Evolutionary conservation across 108 stramenopile species (phyloP), one percentile per base, ranked within the genome.

Genomic region (Pseudonitzschia pungens): DNA sequence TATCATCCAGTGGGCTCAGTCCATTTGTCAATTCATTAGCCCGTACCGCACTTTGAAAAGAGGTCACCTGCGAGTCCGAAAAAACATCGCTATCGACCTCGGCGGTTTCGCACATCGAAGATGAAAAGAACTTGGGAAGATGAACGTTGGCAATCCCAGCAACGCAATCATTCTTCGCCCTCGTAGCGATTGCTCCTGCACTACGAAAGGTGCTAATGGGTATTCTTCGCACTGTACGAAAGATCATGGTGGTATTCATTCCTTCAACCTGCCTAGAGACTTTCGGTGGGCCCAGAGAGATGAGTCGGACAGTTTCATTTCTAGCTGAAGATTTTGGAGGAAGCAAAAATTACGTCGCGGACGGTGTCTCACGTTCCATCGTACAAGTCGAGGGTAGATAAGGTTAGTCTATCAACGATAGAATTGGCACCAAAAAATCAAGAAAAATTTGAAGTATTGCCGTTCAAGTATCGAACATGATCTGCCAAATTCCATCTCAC

Each of bases 1-100:
- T 88, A 28, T 81, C 56, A 74, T 85, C 83, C 63, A 85, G 70
- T 15, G 85, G 63, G 31, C 85, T 75, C 12, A 84, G 87, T 76
- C 81, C 29, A 21, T 59, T 12, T 53, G 20, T 55, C 36, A 28
- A 3, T 16, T 62, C 58, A 24, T 74, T 52, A 62, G 12, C 33
- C 9, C 33, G 60, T 62, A 14, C 24, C 10, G 54, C 20, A 21
- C 16, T 11, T 10, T 12, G 22, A 24, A 26, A 55, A 55, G 54
- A 55, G 24, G 20, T 24, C 0, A 55, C 54, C 26, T 55, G 2
- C 1, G 54, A 55, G 12, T 12, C 24, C 10, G 54, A 3, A 8
- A 20, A 7, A 26, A 2, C 54, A 12, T 48, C 18, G 45, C 18
- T 48, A 2, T 12, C 18, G 14, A 8, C 14, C 1, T 14, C 18